Percentiles rank a stretch among this genome's conserved stretches.
Evolutionary conservation across 2,329 filamentous ascomycete genomes (phyloP).

Genomic region (Tolypocladium tundrense): DNA sequence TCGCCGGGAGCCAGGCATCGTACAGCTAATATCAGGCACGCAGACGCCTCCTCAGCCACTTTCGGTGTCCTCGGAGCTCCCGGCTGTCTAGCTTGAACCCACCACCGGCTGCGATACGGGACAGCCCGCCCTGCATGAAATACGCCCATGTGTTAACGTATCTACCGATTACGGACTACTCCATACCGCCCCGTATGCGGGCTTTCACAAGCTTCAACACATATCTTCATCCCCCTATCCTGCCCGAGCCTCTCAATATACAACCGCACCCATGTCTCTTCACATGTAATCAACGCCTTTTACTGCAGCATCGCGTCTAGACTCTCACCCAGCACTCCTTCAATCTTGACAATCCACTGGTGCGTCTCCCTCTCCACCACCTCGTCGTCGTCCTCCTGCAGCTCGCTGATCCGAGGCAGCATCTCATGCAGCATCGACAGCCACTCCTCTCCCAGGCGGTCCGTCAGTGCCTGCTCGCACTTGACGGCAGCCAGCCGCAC

Average conservation of each 20-base stretch:
- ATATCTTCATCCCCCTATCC: background rate
- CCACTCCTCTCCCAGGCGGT: conserved; percentile 86
- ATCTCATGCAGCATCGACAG: conserved; percentile 84
- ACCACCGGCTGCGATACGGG: background rate
- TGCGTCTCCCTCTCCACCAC: conserved; percentile 81
- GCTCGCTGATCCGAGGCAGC: conserved; percentile 88
- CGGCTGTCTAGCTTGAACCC: background rate
- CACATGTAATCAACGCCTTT: background rate
- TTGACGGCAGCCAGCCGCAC: conserved; percentile 75
- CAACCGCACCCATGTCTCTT: background rate
- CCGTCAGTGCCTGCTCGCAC: conserved; percentile 70
- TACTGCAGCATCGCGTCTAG: conserved; percentile 87
- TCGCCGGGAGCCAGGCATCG: background rate
- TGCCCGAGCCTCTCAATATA: background rate
- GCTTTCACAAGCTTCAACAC: background rate
- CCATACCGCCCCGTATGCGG: background rate
- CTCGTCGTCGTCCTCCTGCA: conserved; percentile 95
- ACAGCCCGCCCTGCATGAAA: background rate
- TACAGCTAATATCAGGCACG: background rate
- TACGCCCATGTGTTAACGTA: background rate
- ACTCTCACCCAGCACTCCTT: conserved; percentile 80
- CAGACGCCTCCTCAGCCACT: background rate
- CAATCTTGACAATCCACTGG: conserved; percentile 83
- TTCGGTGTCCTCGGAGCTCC: background rate
- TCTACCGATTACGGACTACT: background rate